These are phyloP conservation scores for Stemphylium lycopersici DNA, from an alignment of 2,329 filamentous ascomycete genomes.

Conservation along the genomic window DNA sequence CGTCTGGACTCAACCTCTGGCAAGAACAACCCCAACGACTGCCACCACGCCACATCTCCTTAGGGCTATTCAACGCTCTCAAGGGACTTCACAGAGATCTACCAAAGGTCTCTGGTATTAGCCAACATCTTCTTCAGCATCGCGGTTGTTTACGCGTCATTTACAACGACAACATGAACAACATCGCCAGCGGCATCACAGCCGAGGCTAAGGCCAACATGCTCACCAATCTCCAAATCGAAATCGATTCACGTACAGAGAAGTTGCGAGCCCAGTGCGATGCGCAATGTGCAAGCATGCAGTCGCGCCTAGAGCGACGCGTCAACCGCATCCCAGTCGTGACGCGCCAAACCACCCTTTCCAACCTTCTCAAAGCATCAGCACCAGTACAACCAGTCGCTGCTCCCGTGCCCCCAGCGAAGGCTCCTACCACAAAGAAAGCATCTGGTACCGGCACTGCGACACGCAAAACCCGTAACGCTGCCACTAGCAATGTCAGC, in stretches of 20 bases:
- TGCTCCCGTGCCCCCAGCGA: slow-evolving; percentile 16
- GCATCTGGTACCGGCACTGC: slow-evolving; percentile 3
- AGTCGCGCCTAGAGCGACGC: slow-evolving; percentile 87
- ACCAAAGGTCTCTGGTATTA: not conserved
- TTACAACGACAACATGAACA: slow-evolving; percentile 27
- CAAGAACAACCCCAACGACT: not conserved
- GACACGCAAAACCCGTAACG: slow-evolving; percentile 14
- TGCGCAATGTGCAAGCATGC: slow-evolving; percentile 82
- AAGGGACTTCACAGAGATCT: not conserved
- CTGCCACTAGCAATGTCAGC: slow-evolving; percentile 12
- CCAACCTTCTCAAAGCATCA: slow-evolving; percentile 68
- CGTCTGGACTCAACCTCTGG: slow-evolving; percentile 2
- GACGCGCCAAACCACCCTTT: slow-evolving; percentile 80
- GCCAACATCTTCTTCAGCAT: not conserved
- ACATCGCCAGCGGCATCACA: slow-evolving; percentile 23
- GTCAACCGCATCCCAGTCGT: slow-evolving; percentile 87
- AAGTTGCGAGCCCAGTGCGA: slow-evolving; percentile 89
- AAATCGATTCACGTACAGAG: slow-evolving; percentile 82
- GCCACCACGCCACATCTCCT: slow-evolving; percentile 1
- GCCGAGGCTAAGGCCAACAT: slow-evolving; percentile 45
- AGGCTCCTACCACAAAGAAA: slow-evolving; percentile 7
- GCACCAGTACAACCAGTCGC: slow-evolving; percentile 11
- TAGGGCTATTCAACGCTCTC: not conserved
- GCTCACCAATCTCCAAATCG: slow-evolving; percentile 41
- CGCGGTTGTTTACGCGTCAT: slow-evolving; percentile 24